Evolutionary conservation across 805 yeast genomes (phyloP).

Genomic region (Sungouiella blattae): DNA sequence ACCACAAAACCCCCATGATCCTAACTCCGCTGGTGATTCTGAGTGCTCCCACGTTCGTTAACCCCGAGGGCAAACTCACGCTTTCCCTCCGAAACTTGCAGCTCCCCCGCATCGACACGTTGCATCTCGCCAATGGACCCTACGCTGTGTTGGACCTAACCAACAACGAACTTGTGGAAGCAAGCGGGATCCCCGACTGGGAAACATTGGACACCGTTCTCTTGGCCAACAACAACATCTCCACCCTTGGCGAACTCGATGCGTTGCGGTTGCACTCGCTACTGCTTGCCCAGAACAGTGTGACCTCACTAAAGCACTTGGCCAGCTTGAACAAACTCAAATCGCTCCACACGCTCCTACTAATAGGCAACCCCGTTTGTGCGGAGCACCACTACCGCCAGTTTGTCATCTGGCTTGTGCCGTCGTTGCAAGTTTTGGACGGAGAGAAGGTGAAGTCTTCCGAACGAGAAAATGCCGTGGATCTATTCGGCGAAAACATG

Average conservation of each 20-base stretch:
- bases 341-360: constrained; percentile 33
- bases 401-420: constrained; percentile 58
- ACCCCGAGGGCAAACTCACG: constrained; percentile 34
- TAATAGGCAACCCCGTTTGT: constrained; percentile 60
- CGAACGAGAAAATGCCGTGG: constrained; percentile 48
- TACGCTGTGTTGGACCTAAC: constrained; percentile 67
- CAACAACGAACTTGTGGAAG: constrained; percentile 61
- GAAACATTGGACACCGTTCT: constrained; percentile 51
- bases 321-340: constrained; percentile 9
- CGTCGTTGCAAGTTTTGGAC: constrained; percentile 63
- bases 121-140: constrained; percentile 26
- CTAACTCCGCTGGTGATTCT: constrained; percentile 29
- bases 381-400: constrained; percentile 52
- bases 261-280: constrained; percentile 43
- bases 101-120: constrained; percentile 33
- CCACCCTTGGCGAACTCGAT: constrained; percentile 26
- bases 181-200: constrained; percentile 47
- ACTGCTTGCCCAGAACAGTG: constrained; percentile 49
- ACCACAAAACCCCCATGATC: constrained; percentile 26
- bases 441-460: constrained; percentile 54
- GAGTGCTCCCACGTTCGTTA: constrained; percentile 29
- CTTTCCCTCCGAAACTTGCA: constrained; percentile 32
- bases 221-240: constrained; percentile 60
- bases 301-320: constrained; percentile 43
- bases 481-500: constrained; percentile 34